Evolutionary conservation across 2,329 filamentous ascomycete genomes (phyloP).

Genomic region (Thielaviopsis musarum): DNA sequence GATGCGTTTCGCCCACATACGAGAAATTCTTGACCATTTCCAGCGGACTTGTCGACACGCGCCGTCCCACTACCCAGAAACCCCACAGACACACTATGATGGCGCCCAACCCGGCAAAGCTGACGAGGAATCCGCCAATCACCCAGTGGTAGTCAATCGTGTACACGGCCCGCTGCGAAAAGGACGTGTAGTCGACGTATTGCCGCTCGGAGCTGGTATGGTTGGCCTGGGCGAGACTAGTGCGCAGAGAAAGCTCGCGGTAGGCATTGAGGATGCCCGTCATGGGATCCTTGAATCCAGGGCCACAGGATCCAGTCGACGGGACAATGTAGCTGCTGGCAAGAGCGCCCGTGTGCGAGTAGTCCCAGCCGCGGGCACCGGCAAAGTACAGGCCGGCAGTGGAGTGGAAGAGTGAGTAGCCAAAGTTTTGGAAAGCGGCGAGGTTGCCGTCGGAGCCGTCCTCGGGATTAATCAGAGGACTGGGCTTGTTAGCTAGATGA

Average conservation of each 20-base stretch:
- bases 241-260: constrained; percentile 8
- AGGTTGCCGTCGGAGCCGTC: constrained; percentile 10
- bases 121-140: constrained; percentile 7
- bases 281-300: constrained; percentile 10
- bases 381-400: constrained; percentile 5
- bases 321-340: constrained; percentile 10
- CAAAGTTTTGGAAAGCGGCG: constrained; percentile 10
- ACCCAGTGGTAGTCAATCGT: constrained; percentile 11
- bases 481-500: not conserved
- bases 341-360: constrained; percentile 4
- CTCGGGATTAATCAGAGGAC: not conserved
- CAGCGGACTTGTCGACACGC: constrained; percentile 10
- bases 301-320: constrained; percentile 3
- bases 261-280: constrained; percentile 8
- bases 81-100: constrained; percentile 9
- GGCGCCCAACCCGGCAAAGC: constrained; percentile 1
- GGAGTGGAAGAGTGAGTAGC: constrained; percentile 5
- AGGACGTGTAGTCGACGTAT: constrained; percentile 10
- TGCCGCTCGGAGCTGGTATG: constrained; percentile 1
- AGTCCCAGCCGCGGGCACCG: constrained; percentile 11
- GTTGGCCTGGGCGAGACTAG: constrained; percentile 5
- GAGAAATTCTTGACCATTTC: constrained; percentile 11
- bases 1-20: constrained; percentile 6
- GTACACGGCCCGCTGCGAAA: constrained; percentile 9
- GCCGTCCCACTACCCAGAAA: constrained; percentile 10